Evolutionary conservation across 768 basidiomycete genomes (phyloP).

Genomic region (Rhizopogon vulgaris): DNA sequence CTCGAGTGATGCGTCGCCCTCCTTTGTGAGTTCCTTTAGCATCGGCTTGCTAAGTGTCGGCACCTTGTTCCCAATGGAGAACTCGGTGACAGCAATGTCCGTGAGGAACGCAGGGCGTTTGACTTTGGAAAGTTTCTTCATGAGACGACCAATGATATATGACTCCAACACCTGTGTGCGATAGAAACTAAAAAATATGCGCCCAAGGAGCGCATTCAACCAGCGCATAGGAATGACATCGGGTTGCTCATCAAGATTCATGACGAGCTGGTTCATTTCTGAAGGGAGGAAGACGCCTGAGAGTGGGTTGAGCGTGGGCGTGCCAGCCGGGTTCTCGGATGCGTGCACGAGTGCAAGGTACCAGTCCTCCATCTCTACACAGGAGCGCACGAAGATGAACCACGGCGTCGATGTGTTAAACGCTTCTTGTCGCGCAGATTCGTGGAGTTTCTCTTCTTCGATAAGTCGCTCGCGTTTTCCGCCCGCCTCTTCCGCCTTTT

Average conservation of each 20-base stretch:
- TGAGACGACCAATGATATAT: constrained; percentile 80
- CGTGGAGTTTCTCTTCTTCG: constrained; percentile 24
- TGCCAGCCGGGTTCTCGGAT: constrained; percentile 55
- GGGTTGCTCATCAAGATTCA: constrained; percentile 85
- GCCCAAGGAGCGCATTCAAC: constrained; percentile 91
- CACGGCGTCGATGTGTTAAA: constrained; percentile 59
- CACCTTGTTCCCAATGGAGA: constrained; percentile 77
- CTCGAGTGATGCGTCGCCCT: constrained; percentile 89
- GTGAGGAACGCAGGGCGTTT: constrained; percentile 83
- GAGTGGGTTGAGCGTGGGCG: constrained; percentile 55
- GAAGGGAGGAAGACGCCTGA: constrained; percentile 59
- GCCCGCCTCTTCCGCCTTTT: constrained; percentile 33
- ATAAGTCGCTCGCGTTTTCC: constrained; percentile 30
- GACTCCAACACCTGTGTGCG: constrained; percentile 76
- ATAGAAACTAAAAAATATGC: constrained; percentile 90
- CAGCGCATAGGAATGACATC: constrained; percentile 97
- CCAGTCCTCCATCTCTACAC: constrained; percentile 97
- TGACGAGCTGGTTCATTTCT: constrained; percentile 81
- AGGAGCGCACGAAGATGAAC: constrained; percentile 90
- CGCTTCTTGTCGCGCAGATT: constrained; percentile 43
- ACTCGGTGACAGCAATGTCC: constrained; percentile 82
- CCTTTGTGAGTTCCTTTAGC: constrained; percentile 93
- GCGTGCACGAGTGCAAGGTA: constrained; percentile 78
- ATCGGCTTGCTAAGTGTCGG: constrained; percentile 94
- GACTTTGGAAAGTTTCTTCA: constrained; percentile 91